Evolutionary conservation across 768 basidiomycete species (phyloP).

Genomic region (Filobasidium wieringae): DNA sequence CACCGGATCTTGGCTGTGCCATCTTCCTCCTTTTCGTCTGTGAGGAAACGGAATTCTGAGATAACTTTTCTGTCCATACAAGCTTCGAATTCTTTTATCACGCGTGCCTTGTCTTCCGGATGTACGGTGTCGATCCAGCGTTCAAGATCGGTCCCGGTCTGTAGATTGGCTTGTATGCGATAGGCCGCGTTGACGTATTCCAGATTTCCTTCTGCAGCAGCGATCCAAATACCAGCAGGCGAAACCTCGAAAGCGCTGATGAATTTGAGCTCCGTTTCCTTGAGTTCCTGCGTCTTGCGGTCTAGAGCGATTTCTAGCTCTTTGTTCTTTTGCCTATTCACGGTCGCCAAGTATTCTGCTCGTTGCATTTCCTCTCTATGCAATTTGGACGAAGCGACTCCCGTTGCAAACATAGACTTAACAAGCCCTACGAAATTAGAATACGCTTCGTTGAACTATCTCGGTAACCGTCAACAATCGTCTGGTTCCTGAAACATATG

Average conservation of each 20-base stretch:
- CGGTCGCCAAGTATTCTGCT: slow-evolving; percentile 16
- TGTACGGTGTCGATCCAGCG: slow-evolving; percentile 8
- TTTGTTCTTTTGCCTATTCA: slow-evolving; percentile 16
- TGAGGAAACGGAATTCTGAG: slow-evolving; percentile 4
- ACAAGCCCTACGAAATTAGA: slow-evolving; percentile 15
- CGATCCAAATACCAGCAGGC: slow-evolving; percentile 12
- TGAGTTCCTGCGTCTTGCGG: slow-evolving; percentile 14
- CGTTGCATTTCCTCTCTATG: slow-evolving; percentile 14
- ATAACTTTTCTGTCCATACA: not conserved
- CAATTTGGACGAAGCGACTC: slow-evolving; percentile 14
- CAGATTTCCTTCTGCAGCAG: not conserved
- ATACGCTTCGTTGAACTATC: slow-evolving; percentile 11
- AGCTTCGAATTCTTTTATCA: not conserved
- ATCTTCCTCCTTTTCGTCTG: not conserved
- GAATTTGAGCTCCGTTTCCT: slow-evolving; percentile 1
- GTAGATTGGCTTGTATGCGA: not conserved
- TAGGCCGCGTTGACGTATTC: slow-evolving; percentile 5
- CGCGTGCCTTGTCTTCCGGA: slow-evolving; percentile 6
- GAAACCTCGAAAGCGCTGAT: slow-evolving; percentile 9
- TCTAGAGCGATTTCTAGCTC: slow-evolving; percentile 13
- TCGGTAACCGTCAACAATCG: not conserved
- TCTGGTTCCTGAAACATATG: not conserved
- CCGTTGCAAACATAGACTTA: slow-evolving; percentile 13
- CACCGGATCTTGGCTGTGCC: not conserved
- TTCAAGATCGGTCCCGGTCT: not conserved